Conservation (phyloP, 2,329 filamentous ascomycete genomes). For the Hymenoscyphus albidus region DNA sequence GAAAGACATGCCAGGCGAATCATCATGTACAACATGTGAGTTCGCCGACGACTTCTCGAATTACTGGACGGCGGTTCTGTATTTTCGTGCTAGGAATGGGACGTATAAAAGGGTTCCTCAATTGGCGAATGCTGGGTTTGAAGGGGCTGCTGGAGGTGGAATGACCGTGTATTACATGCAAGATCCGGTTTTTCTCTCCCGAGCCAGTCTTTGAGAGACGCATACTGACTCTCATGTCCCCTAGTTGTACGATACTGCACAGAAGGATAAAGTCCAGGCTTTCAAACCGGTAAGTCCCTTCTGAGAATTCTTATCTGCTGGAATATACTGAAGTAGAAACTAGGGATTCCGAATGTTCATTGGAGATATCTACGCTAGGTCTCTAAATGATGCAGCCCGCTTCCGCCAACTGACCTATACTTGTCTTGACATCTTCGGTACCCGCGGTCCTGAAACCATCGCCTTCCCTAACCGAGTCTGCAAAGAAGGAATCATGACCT, state of each 20-base stretch:
- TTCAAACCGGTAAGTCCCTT: constrained; percentile 35
- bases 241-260: constrained; percentile 23
- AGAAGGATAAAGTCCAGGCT: constrained; percentile 41
- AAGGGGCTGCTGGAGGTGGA: constrained; percentile 35
- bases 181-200: constrained; percentile 22
- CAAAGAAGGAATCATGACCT: constrained; percentile 34
- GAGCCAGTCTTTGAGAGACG: too few species aligned
- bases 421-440: constrained; percentile 37
- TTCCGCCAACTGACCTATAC: constrained; percentile 44
- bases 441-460: constrained; percentile 7
- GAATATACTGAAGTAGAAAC: neutral
- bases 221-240: too few species aligned
- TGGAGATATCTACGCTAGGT: constrained; percentile 38
- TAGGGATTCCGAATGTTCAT: constrained; percentile 45
- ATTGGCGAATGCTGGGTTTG: constrained; percentile 36
- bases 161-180: constrained; percentile 39
- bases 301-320: neutral
- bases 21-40: constrained; percentile 35
- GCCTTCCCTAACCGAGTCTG: constrained; percentile 38
- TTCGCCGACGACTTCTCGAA: constrained; percentile 38
- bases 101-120: constrained; percentile 34
- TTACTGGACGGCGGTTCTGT: constrained; percentile 36
- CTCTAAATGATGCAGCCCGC: constrained; percentile 35
- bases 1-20: constrained; percentile 28
- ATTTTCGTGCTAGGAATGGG: constrained; percentile 34